Evolutionary conservation across 108 stramenopile species (phyloP).

Genomic region (Skeletonema marinoi): DNA sequence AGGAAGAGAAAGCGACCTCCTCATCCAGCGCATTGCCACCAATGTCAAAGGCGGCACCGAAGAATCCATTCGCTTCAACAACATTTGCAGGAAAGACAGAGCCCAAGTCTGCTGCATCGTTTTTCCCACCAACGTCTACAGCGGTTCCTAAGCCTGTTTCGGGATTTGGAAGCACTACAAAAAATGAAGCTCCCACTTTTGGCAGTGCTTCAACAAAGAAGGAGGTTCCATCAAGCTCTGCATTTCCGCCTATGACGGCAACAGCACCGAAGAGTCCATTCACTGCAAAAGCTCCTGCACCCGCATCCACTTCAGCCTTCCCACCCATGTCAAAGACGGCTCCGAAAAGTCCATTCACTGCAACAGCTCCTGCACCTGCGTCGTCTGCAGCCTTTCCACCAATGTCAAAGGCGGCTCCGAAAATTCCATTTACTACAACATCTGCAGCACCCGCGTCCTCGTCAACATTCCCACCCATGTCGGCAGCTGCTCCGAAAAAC

Average conservation of each 20-base stretch:
- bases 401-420: slow-evolving; percentile 23
- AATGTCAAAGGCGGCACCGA: no score
- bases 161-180: slow-evolving; percentile 7
- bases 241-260: slow-evolving; percentile 6
- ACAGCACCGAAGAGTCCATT: slow-evolving; percentile 16
- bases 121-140: slow-evolving; percentile 42
- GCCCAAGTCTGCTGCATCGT: background rate
- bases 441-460: background rate
- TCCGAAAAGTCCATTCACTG: slow-evolving; percentile 12
- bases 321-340: slow-evolving; percentile 4
- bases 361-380: background rate
- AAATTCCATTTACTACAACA: background rate
- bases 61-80: no score
- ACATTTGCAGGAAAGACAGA: background rate
- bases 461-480: slow-evolving; percentile 30
- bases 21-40: no score
- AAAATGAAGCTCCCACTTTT: background rate
- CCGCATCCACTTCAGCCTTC: background rate
- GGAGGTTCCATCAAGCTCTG: background rate
- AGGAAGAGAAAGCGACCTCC: background rate
- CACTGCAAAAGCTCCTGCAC: background rate
- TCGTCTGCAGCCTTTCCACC: slow-evolving; percentile 22
- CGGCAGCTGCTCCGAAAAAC: slow-evolving; percentile 17
- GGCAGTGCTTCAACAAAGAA: background rate
- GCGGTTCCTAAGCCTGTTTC: slow-evolving; percentile 46